Percentiles rank a stretch among this genome's conserved stretches.
phyloP scores from a whole-genome alignment of 345 rosid genomes.

The Lepidium aucheri region DNA sequence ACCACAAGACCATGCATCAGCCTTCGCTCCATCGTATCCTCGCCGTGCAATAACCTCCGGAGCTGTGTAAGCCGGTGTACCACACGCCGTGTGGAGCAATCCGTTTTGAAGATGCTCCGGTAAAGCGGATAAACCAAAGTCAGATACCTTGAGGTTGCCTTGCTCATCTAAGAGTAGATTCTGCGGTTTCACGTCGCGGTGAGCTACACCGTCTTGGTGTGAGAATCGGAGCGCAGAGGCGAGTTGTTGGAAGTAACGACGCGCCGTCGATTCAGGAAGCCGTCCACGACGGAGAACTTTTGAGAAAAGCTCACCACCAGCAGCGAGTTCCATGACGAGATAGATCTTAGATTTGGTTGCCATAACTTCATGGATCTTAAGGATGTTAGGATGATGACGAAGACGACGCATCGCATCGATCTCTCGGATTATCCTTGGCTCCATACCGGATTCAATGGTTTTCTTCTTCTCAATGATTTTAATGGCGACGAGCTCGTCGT shows the following conservation, averaged over 20 bases:
- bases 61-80: constrained; percentile 73
- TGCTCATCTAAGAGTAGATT: constrained; percentile 60
- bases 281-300: constrained; percentile 53
- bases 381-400: constrained; percentile 72
- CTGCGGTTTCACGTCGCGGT: constrained; percentile 90
- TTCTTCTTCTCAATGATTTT: constrained; percentile 65
- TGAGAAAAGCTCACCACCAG: constrained; percentile 75
- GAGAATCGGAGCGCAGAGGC: constrained; percentile 72
- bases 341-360: constrained; percentile 78
- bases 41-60: constrained; percentile 64
- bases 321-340: constrained; percentile 82
- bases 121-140: constrained; percentile 78
- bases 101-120: constrained; percentile 65
- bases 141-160: constrained; percentile 73
- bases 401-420: constrained; percentile 80
- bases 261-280: constrained; percentile 44
- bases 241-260: constrained; percentile 72
- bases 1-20: constrained; percentile 97
- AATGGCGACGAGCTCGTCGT: constrained; percentile 45
- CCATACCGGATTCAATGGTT: constrained; percentile 49
- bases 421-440: constrained; percentile 57
- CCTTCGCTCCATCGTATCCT: constrained; percentile 69
- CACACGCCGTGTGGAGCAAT: constrained; percentile 81
- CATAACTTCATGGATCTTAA: constrained; percentile 85
- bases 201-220: constrained; percentile 77